Evolutionary conservation across 1,284 basidiomycete species (phyloP).

Genomic region (Tremellales sp.): DNA sequence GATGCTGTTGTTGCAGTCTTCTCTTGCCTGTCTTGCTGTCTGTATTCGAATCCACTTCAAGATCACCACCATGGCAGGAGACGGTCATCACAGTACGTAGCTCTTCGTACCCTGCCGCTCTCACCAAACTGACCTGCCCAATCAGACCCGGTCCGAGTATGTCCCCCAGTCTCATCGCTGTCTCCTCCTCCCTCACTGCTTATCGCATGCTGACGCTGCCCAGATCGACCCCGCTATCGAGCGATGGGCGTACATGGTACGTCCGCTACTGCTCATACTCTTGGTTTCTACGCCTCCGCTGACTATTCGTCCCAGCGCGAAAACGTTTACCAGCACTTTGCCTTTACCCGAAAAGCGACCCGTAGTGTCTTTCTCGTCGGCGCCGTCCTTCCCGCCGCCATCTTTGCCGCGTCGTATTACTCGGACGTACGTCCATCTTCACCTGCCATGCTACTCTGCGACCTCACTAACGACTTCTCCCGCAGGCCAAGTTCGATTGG

Average conservation of each 20-base stretch:
- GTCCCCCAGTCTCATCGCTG: conserved; percentile 5
- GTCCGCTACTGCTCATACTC: conserved; percentile 8
- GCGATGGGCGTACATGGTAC: conserved; percentile 71
- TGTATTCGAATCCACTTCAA: not conserved
- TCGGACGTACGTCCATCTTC: conserved; percentile 46
- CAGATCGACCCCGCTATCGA: conserved; percentile 75
- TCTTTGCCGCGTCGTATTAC: conserved; percentile 26
- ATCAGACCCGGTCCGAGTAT: conserved; percentile 41
- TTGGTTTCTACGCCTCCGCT: conserved; percentile 1
- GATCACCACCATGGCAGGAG: conserved; percentile 40
- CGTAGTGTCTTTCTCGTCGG: conserved; percentile 35
- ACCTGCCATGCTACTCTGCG: not conserved
- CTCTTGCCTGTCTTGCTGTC: not conserved
- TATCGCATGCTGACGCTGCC: not conserved
- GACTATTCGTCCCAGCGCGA: conserved; percentile 60
- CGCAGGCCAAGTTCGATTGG: conserved; percentile 41
- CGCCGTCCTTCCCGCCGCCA: conserved; percentile 36
- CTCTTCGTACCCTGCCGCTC: not conserved
- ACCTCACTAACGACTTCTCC: not conserved
- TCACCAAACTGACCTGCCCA: conserved; percentile 1
- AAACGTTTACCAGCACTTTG: conserved; percentile 71
- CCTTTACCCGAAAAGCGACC: conserved; percentile 63
- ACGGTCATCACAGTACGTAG: conserved; percentile 11
- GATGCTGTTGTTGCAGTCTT: too few species aligned
- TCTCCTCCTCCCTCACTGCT: not conserved